Evolutionary conservation across 2,329 filamentous ascomycete genomes (phyloP).

Genomic region (Fusarium sp.): DNA sequence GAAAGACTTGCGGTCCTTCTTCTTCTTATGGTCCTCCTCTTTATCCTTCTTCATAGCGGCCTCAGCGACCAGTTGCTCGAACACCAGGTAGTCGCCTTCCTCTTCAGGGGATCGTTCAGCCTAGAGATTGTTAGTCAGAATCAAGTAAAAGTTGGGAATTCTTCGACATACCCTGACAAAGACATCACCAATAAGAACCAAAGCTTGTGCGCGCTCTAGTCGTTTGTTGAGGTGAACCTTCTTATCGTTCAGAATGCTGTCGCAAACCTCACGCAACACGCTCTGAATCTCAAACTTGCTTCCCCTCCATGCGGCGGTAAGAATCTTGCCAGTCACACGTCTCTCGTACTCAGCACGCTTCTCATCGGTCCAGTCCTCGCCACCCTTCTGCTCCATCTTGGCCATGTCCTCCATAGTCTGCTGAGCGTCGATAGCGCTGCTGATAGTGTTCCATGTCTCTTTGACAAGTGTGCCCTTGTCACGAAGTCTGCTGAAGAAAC

Average conservation of each 20-base stretch:
- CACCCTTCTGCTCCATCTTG: conserved; percentile 91
- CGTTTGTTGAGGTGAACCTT: conserved; percentile 85
- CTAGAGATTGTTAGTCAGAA: conserved; percentile 57
- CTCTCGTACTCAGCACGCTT: conserved; percentile 95
- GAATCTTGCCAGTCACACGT: conserved; percentile 95
- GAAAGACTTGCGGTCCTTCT: conserved; percentile 61
- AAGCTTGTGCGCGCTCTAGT: conserved; percentile 87
- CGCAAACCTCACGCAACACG: conserved; percentile 93
- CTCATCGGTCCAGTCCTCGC: conserved; percentile 98
- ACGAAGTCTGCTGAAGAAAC: conserved; percentile 93
- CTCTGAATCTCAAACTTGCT: conserved; percentile 98
- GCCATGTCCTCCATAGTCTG: conserved; percentile 99
- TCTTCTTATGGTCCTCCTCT: conserved; percentile 70
- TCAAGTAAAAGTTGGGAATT: neutral
- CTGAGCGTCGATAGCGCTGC: conserved; percentile 94
- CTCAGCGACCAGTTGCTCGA: conserved; percentile 97
- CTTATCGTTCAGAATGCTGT: conserved; percentile 82
- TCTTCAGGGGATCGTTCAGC: conserved; percentile 91
- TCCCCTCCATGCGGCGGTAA: conserved; percentile 95
- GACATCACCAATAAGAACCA: conserved; percentile 89
- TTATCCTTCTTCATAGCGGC: conserved; percentile 90
- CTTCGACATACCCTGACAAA: conserved; percentile 77
- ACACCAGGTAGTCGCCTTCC: conserved; percentile 98
- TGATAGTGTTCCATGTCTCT: conserved; percentile 98
- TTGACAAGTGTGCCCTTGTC: conserved; percentile 98